Evolutionary conservation across 495 filamentous ascomycete genomes (phyloP), one percentile per base, ranked within the genome.

Genomic region (Platismatia glauca): DNA sequence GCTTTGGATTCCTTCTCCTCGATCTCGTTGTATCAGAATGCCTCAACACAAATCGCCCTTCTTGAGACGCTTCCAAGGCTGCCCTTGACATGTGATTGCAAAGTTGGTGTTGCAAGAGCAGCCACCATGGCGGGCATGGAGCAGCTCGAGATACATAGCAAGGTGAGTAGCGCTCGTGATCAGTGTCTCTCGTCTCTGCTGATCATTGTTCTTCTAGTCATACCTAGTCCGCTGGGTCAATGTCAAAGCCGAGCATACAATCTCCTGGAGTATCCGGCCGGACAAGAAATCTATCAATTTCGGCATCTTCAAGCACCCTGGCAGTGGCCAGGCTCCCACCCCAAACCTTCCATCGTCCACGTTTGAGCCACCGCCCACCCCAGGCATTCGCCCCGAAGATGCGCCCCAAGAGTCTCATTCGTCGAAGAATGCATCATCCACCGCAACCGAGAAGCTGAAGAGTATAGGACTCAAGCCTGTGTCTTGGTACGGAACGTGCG

Each of bases 221-320:
- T 97, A 98, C 75, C 90, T 98, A 67, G 89, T 97, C 50, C 90
- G 94, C 68, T 98, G 95, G 95, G 88, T 97, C 65, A 84, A 89
- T 69, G 93, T 97, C 61, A 85, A 90, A 56, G 86, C 86, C 62
- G 86, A 84, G 56, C 87, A 95, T 71, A 95, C 94, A 64, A 94
- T 98, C 69, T 96, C 92, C 8, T 98, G 94, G 94, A 96, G 89
- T 71, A 85, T 97, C 31, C 90, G 97, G 68, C 95, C 94, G 9
- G 62, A 97, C 71, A 96, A 93, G 79, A 96, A 96, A 74, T 96
- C 91, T 31, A 86, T 98, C 73, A 96, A 97, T 75, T 96, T 97
- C 71, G 95, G 89, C 70, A 87, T 98, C 71, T 95, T 97, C 77
- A 96, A 96, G 69, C 94, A 97, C 72, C 93, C 94, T 22, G 89